Evolutionary conservation across 2,329 filamentous ascomycete genomes (phyloP).

Genomic region (Phaeosphaeria sp.): DNA sequence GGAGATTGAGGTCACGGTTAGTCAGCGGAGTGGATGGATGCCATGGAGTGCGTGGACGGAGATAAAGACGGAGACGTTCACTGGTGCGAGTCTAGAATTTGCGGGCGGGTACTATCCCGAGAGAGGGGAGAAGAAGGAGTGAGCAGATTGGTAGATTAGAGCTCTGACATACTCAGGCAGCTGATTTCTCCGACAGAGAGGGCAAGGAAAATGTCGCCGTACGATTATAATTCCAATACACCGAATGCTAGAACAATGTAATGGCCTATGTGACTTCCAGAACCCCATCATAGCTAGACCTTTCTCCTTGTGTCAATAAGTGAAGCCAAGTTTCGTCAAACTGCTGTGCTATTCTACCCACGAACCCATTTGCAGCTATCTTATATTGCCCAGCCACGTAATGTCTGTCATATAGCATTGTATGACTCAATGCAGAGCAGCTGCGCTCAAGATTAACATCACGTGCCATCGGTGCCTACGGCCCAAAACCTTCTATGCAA

Average conservation of each 20-base stretch:
- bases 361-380: background rate
- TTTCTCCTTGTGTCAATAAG: too few relatives aligned
- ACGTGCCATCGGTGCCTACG: background rate
- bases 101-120: slow-evolving; percentile 56
- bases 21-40: slow-evolving; percentile 44
- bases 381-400: background rate
- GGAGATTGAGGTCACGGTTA: slow-evolving; percentile 52
- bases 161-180: too few relatives aligned
- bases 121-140: slow-evolving; percentile 46
- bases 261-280: too few relatives aligned
- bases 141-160: background rate
- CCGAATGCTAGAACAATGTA: too few relatives aligned
- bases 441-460: background rate
- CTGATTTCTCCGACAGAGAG: too few relatives aligned
- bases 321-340: background rate
- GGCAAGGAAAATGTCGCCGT: too few relatives aligned
- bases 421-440: background rate
- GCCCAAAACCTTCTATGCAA: background rate
- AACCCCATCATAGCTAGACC: too few relatives aligned
- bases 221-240: too few relatives aligned
- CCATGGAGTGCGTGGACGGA: slow-evolving; percentile 48
- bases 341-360: background rate
- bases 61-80: slow-evolving; percentile 50
- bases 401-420: background rate
- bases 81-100: slow-evolving; percentile 56